A percentile compares a stretch with the other conserved stretches of the same genome.
These are phyloP conservation scores for Quercus tomentella DNA, from an alignment of 331 rosid genomes.

Conservation along the genomic window DNA sequence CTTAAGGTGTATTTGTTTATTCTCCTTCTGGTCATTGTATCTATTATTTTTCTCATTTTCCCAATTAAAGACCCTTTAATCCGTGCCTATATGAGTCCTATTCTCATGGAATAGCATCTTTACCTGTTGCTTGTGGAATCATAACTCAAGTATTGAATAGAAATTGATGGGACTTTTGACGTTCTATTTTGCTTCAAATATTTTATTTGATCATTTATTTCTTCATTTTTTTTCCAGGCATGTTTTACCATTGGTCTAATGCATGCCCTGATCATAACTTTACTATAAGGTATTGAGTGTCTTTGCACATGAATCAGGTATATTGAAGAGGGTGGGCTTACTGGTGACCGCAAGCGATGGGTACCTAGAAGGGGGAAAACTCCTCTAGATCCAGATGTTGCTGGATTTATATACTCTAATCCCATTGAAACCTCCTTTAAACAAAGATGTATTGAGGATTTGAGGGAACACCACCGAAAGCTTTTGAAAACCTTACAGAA, in stretches of 20 bases:
- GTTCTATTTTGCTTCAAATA: not conserved
- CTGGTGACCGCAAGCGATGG: slow-evolving; percentile 97
- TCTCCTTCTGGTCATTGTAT: no score
- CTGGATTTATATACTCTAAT: slow-evolving; percentile 86
- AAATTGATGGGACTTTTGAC: not conserved
- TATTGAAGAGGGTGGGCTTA: slow-evolving; percentile 89
- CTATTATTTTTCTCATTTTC: no score
- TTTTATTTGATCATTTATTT: slow-evolving; percentile 10
- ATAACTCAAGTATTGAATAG: not conserved
- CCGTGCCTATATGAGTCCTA: no score
- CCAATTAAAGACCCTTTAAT: no score
- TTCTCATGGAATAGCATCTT: no score
- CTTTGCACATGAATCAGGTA: slow-evolving; percentile 55
- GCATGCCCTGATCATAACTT: not conserved
- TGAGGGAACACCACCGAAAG: slow-evolving; percentile 65
- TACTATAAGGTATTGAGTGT: slow-evolving; percentile 13
- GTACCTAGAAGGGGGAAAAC: slow-evolving; percentile 91
- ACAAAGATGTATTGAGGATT: slow-evolving; percentile 75
- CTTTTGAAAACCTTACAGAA: slow-evolving; percentile 61
- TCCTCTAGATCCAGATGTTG: slow-evolving; percentile 95
- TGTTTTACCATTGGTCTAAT: slow-evolving; percentile 3
- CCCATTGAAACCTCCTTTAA: slow-evolving; percentile 95
- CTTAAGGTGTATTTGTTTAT: no score
- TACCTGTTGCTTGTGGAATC: no score
- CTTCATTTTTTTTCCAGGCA: slow-evolving; percentile 18